Evolutionary conservation across 2,329 filamentous ascomycete species (phyloP), one percentile per base, ranked within the genome.

Genomic region (Beauveria sp.): DNA sequence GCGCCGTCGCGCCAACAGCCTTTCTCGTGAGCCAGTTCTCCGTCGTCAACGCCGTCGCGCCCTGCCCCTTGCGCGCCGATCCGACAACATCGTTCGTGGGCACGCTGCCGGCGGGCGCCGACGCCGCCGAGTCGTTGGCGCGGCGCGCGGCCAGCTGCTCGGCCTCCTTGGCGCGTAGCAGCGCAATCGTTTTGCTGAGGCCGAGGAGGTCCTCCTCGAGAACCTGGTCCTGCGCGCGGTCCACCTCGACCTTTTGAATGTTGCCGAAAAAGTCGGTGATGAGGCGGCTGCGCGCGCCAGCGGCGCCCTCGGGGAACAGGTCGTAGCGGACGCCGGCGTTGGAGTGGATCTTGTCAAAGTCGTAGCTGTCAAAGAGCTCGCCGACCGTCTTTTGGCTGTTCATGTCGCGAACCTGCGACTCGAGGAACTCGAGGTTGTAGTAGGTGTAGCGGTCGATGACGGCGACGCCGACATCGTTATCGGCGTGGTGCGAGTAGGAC

Each of bases 391-490:
- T 88, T 73, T 96, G 95, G 67, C 88, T 92, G 70, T 86, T 89
- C 48, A 93, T 86, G 66, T 93, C 93, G 64, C 88, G 88, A 63
- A 98, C 90, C 70, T 96, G 88, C 3, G 86, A 90, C 74, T 99
- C 95, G 38, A 99, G 84, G 73, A 97, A 99, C 69, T 99, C 95
- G 59, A 99, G 85, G 70, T 96, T 96, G 78, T 97, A 98, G 77
- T 98, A 99, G 7, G 95, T 99, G 81, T 96, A 99, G 64, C 95
- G 88, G 74, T 99, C 95, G 72, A 99, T 99, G 66, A 99, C 95
- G 38, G 95, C 95, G 26, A 99, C 95, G 42, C 95, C 95, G 40
- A 99, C 93, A 71, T 99, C 95, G 75, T 93, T 96, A 76, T 99
- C 95, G 61, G 95, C 95, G 74, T 99, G 95, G 77, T 99, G 95